Percentiles rank a stretch among this genome's conserved stretches.
Conservation (phyloP, 768 basidiomycete genomes). For the Glaciozyma martinii region DNA sequence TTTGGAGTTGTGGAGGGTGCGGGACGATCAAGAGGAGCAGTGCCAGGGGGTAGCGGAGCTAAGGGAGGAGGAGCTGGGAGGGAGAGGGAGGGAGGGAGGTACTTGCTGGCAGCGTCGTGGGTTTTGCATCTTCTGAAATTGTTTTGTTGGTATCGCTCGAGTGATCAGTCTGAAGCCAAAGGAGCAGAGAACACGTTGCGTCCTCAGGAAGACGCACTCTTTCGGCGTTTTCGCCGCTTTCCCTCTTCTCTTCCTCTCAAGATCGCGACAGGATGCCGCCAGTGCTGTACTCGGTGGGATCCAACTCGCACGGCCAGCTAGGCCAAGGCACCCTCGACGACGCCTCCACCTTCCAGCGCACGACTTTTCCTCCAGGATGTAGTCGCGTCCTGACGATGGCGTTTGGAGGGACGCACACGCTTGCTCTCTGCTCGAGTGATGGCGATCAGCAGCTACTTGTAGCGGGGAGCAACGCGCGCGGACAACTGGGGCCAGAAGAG, state of each 20-base stretch:
- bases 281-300: conserved; percentile 22
- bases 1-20: conserved; percentile 27
- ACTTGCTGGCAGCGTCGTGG: too few relatives aligned
- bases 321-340: conserved; percentile 11
- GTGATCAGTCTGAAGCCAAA: too few relatives aligned
- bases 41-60: neutral
- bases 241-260: neutral
- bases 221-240: neutral
- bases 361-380: neutral
- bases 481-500: conserved; percentile 55
- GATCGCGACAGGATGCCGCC: neutral
- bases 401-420: conserved; percentile 70
- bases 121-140: too few relatives aligned
- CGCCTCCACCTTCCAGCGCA: conserved; percentile 2
- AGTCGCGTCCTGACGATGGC: conserved; percentile 48
- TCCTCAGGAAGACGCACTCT: too few relatives aligned
- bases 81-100: too few relatives aligned
- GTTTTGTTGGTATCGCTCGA: too few relatives aligned
- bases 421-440: conserved; percentile 47
- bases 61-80: neutral
- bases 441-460: conserved; percentile 52
- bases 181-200: too few relatives aligned
- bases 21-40: conserved; percentile 17
- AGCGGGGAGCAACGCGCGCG: conserved; percentile 59
- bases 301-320: conserved; percentile 34